These are phyloP conservation scores for Penicillium sp. DNA, from an alignment of 2,329 filamentous ascomycete species.

Conservation along the genomic window DNA sequence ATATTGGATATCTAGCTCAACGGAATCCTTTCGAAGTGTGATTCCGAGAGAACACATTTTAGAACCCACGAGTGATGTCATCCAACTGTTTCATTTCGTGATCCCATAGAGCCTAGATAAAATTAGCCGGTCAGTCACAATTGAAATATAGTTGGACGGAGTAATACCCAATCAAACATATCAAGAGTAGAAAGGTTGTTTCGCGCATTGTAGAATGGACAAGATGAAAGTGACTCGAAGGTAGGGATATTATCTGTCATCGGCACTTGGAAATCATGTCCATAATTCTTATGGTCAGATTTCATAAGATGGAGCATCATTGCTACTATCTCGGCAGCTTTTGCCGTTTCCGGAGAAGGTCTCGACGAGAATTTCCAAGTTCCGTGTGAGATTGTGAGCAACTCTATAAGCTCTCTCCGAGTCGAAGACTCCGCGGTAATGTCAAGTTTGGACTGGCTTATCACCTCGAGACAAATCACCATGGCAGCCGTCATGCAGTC, in stretches of 20 bases:
- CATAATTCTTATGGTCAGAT: too few species aligned
- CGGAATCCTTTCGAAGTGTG: too few species aligned
- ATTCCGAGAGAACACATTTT: too few species aligned
- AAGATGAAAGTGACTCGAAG: too few species aligned
- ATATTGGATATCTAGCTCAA: too few species aligned
- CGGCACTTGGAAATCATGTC: too few species aligned
- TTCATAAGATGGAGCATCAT: too few species aligned
- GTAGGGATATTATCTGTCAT: background rate
- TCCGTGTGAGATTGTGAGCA: too few species aligned
- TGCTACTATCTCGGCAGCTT: too few species aligned
- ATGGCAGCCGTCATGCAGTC: constrained; percentile 20
- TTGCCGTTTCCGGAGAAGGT: too few species aligned
- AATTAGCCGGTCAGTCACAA: background rate
- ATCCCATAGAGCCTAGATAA: background rate
- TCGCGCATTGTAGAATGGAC: background rate
- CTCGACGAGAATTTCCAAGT: too few species aligned
- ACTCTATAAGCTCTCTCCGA: background rate
- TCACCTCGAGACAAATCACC: constrained; percentile 20
- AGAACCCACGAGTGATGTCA: too few species aligned
- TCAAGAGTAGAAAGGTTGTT: background rate
- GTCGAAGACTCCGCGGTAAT: background rate
- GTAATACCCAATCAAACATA: background rate
- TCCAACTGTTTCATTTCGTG: background rate
- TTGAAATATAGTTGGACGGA: background rate
- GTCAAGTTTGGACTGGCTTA: constrained; percentile 6